Evolutionary conservation across 257 asterid genomes (phyloP), one percentile per base, ranked within the genome.

Genomic region (Scutellaria baicalensis): DNA sequence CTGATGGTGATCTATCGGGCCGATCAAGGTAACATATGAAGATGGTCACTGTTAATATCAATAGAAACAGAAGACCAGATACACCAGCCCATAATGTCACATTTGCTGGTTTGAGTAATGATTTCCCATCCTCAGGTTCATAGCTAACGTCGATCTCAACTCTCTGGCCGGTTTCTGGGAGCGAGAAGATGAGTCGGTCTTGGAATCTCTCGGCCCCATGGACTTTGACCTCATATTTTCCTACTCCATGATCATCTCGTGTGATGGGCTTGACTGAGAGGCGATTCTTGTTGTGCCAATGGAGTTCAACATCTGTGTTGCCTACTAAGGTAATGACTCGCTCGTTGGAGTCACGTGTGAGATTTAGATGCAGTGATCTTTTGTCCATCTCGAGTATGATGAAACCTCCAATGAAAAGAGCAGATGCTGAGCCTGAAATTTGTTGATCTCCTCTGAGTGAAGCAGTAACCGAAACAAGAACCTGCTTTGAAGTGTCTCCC

Each of bases 391-490:
- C 96, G 21, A 73, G 84, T 50, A 90, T 70, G 38, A 78, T 5
- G 70, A 92, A 92, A 18, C 96, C 98, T 55, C 96, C 95, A 23
- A 90, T 63, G 69, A 92, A 92, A 36, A 82, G 86, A 40, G 93
- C 92, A 31, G 97, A 85, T 20, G 91, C 95, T 66, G 91, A 90
- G 44, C 91, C 91, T 40, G 89, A 82, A 66, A 86, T 11, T 23
- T 70, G 74, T 16, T 68, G 69, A 56, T 83, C 90, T 68, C 79
- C 96, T 47, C 44, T 73, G 44, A 90, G 79, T 9, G 90, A 86
- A 70, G 96, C 98, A 54, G 50, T 80, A 18, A 89, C 65, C 43
- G 90, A 81, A 59, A 92, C 79, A 56, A 83, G 70, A 62, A 78
- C 75, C 68, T 69, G 81, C 48, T 66, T 77, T 45, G 52, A 70